Base-by-base conservation (phyloP, 352 stramenopile genomes). In the Phytophthora litchii region DNA sequence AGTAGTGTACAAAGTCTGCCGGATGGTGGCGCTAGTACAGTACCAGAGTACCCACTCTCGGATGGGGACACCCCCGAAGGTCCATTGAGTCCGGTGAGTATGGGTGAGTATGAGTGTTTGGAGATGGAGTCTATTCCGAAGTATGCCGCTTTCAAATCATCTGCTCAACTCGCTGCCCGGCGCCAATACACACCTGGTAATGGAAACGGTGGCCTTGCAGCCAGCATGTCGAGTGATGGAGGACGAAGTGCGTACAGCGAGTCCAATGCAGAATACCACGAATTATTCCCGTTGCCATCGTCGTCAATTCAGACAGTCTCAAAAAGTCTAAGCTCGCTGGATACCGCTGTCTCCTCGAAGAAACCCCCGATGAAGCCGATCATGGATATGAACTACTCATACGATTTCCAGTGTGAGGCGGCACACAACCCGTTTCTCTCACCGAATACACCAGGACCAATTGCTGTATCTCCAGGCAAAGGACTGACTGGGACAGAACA, bases 51-150 rank as follows among this genome's bases (percentile, higher is more conserved):
- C 36, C 63, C 47, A 31, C 63, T 57, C 32, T 70, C 38, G 1
- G 62, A 54, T 55, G 57, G 55, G 57, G 53, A 66, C 29, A 64
- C 36, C 2, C 40, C 19, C 2, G 63, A 77, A 8, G 57, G 66
- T 4, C 67, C 67, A 2, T 70, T 82, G 27, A 88, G 73, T 50
- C 75, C 75, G 4, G 76, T 89, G 40, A 83, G 74, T 50, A 47
- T 92, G 27, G 64, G 64, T 8, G 82, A 88, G 25, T 92, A 89
- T 38, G 82, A 92, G 50, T 92, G 82, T 35, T 59, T 92, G 23
- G 80, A 90, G 3, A 77, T 88, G 44, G 74, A 86, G 21, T 83
- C 82, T 8, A 92, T 92, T 45, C 82, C 82, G 2, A 83, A 89
- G 31, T 90, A 90, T 58, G 74, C 78, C 3, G 81, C 78, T 0